Conservation (phyloP, 129 eudicot species). For the Chrysanthemum lavandulifolium region DNA sequence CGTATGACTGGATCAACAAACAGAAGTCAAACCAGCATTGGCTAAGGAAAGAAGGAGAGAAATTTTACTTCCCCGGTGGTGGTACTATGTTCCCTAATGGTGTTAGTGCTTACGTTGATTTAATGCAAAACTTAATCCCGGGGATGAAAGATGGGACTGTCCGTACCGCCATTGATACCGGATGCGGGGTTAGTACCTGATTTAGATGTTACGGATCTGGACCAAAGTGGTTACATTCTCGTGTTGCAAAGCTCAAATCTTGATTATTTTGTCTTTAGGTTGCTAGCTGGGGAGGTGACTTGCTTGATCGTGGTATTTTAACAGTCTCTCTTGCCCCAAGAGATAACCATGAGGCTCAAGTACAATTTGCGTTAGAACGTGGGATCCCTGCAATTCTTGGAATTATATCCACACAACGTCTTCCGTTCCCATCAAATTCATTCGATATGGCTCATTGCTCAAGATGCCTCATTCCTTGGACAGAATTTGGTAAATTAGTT, state of each 20-base stretch:
- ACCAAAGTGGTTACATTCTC: not conserved
- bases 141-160: slow-evolving; percentile 87
- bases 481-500: slow-evolving; percentile 73
- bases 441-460: slow-evolving; percentile 99
- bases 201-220: not conserved
- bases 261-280: slow-evolving; percentile 45
- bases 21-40: slow-evolving; percentile 94
- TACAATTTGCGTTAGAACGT: slow-evolving; percentile 93
- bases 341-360: slow-evolving; percentile 99
- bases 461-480: slow-evolving; percentile 98
- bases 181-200: slow-evolving; percentile 82
- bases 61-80: slow-evolving; percentile 93
- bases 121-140: slow-evolving; percentile 80
- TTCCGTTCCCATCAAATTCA: slow-evolving; percentile 96
- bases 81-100: slow-evolving; percentile 98
- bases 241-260: slow-evolving; percentile 6
- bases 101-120: slow-evolving; percentile 71
- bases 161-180: slow-evolving; percentile 93
- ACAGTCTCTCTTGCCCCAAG: slow-evolving; percentile 96
- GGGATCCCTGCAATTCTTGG: slow-evolving; percentile 97
- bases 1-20: slow-evolving; percentile 98
- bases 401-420: slow-evolving; percentile 92
- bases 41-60: slow-evolving; percentile 92
- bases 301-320: slow-evolving; percentile 83
- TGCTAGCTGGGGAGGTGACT: slow-evolving; percentile 99